Evolutionary conservation across 2,329 filamentous ascomycete genomes (phyloP).

Genomic region (Neonectria punicea): DNA sequence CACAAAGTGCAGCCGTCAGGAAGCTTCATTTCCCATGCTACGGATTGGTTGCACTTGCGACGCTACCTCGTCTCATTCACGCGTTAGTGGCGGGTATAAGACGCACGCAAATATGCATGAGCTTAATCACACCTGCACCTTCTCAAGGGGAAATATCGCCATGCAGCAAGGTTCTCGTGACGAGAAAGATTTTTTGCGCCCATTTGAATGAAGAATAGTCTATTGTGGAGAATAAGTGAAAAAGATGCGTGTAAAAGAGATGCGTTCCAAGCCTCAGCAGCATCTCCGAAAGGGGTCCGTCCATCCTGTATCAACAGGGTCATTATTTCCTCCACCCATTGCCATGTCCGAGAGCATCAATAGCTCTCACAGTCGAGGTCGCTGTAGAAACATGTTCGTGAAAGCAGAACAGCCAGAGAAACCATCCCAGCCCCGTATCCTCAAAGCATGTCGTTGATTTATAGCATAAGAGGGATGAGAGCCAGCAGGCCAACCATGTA

Average conservation of each 20-base stretch:
- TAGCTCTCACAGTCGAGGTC: neutral
- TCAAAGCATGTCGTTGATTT: neutral
- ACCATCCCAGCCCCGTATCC: neutral
- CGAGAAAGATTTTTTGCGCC: neutral
- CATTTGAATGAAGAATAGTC: neutral
- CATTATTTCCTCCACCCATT: neutral
- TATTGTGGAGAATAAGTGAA: neutral
- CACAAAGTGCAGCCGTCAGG: neutral
- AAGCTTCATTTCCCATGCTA: neutral
- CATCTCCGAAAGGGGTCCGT: neutral
- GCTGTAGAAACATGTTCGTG: neutral
- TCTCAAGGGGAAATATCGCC: neutral
- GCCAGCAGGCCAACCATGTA: constrained; percentile 39
- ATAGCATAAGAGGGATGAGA: constrained; percentile 42
- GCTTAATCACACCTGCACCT: neutral
- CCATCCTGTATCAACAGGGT: neutral
- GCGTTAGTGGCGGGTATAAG: neutral
- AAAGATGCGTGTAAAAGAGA: neutral
- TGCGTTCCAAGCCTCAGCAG: neutral
- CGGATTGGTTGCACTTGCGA: neutral
- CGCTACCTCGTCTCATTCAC: neutral
- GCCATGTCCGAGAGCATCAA: neutral
- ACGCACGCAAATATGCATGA: neutral
- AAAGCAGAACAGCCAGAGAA: neutral
- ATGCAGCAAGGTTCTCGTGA: neutral